Percentiles rank a stretch among this genome's conserved stretches.
Evolutionary conservation across 2,329 filamentous ascomycete genomes (phyloP).

Genomic region (Colletotrichum filicis): DNA sequence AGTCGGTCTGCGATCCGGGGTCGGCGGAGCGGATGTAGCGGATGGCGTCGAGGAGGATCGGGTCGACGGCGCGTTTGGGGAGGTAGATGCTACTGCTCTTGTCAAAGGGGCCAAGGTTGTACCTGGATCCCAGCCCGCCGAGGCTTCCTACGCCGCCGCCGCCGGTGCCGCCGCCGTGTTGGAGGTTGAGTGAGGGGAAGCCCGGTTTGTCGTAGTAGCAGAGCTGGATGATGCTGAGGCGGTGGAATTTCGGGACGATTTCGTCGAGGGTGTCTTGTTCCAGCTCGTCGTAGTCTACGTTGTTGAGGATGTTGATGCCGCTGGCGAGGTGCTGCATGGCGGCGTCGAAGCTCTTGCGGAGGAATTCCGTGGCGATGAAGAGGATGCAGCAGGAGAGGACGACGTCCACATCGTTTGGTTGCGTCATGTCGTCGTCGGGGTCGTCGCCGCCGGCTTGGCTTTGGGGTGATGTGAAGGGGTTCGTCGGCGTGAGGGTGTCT

Average conservation of each 20-base stretch:
- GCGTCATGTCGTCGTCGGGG: not conserved
- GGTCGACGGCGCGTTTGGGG: conserved; percentile 26
- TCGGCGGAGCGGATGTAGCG: conserved; percentile 16
- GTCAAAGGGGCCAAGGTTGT: conserved; percentile 25
- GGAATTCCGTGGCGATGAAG: conserved; percentile 65
- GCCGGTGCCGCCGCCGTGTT: not conserved
- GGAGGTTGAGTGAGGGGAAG: conserved; percentile 19
- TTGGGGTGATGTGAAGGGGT: conserved; percentile 51
- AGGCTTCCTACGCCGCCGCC: too few relatives aligned
- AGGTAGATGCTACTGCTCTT: conserved; percentile 22
- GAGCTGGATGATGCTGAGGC: conserved; percentile 25
- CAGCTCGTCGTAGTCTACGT: conserved; percentile 22
- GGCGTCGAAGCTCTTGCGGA: conserved; percentile 42
- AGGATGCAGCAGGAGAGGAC: conserved; percentile 59
- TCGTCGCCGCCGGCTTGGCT: not conserved
- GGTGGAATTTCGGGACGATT: conserved; percentile 23
- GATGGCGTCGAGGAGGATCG: conserved; percentile 31
- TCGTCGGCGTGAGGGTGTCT: not conserved
- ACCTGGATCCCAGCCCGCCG: not conserved
- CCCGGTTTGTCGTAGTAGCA: conserved; percentile 21
- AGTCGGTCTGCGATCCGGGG: conserved; percentile 25
- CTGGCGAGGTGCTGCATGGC: conserved; percentile 28
- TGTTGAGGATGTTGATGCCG: conserved; percentile 26
- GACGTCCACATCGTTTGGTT: conserved; percentile 32
- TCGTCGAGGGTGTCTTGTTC: conserved; percentile 12